Conservation (phyloP, 257 asterid species). For the Ilex asprella region DNA sequence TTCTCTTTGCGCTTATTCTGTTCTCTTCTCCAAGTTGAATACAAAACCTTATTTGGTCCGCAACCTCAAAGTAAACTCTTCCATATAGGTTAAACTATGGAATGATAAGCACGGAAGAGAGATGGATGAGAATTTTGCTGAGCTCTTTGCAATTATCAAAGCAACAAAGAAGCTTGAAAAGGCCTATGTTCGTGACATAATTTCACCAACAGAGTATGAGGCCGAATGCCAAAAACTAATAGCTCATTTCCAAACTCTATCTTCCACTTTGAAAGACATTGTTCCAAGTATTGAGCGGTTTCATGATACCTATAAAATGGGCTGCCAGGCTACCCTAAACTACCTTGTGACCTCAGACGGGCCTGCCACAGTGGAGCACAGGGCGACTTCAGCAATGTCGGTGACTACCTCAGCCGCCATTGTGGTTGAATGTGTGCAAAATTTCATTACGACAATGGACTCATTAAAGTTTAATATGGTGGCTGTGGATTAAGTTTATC, state of each 20-base stretch:
- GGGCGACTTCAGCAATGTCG: constrained; percentile 53
- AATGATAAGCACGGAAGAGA: constrained; percentile 96
- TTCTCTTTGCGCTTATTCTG: constrained; percentile 94
- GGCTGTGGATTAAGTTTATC: constrained; percentile 95
- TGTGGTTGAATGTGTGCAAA: constrained; percentile 92
- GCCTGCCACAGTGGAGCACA: constrained; percentile 93
- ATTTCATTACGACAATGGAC: constrained; percentile 91
- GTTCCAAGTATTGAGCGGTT: constrained; percentile 82
- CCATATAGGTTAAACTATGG: constrained; percentile 98
- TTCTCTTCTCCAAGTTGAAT: constrained; percentile 76
- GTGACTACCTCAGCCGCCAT: constrained; percentile 58
- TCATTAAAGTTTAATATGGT: constrained; percentile 78
- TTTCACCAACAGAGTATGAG: constrained; percentile 61
- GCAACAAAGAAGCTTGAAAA: constrained; percentile 92
- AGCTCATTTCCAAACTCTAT: constrained; percentile 79
- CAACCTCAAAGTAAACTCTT: not conserved
- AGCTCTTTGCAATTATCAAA: constrained; percentile 82
- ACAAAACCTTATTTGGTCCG: not conserved
- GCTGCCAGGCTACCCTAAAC: constrained; percentile 72
- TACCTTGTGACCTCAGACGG: constrained; percentile 74
- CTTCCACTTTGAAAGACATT: constrained; percentile 71
- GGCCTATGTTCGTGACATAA: constrained; percentile 81
- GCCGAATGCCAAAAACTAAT: constrained; percentile 73
- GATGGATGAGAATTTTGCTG: constrained; percentile 86
- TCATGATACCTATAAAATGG: constrained; percentile 85